phyloP scores from a whole-genome alignment of 805 yeast genomes.

The Nakazawaea peltata region DNA sequence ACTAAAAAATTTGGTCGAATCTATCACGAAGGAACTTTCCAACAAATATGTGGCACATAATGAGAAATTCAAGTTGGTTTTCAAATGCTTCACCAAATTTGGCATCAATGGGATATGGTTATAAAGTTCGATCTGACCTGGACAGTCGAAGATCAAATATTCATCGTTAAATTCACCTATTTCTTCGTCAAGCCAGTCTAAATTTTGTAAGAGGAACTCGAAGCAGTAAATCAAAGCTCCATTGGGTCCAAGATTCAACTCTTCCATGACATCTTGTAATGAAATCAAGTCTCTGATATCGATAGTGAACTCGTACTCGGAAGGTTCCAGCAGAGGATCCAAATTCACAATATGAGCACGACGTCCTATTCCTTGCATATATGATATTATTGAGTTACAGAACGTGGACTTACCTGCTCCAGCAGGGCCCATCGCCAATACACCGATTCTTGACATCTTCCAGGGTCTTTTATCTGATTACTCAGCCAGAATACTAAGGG shows the following conservation, averaged over 20 bases:
- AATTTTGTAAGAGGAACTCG: slow-evolving; percentile 78
- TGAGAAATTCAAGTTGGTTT: slow-evolving; percentile 70
- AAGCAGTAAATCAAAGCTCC: slow-evolving; percentile 93
- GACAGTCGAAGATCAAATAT: slow-evolving; percentile 89
- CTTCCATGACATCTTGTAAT: slow-evolving; percentile 92
- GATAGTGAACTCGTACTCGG: slow-evolving; percentile 83
- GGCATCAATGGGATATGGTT: slow-evolving; percentile 94
- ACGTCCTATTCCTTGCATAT: slow-evolving; percentile 87
- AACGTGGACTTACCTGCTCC: slow-evolving; percentile 96
- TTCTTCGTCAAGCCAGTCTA: slow-evolving; percentile 97
- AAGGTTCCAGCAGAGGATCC: slow-evolving; percentile 96
- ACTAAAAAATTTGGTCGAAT: slow-evolving; percentile 84
- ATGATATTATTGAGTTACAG: slow-evolving; percentile 78
- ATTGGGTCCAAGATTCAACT: slow-evolving; percentile 86
- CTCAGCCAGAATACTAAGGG: not conserved
- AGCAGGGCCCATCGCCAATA: slow-evolving; percentile 92
- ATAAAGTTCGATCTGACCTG: slow-evolving; percentile 93
- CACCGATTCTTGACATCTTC: slow-evolving; percentile 89
- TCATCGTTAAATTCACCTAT: slow-evolving; percentile 95
- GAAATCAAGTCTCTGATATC: slow-evolving; percentile 90
- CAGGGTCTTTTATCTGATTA: not conserved
- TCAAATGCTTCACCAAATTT: slow-evolving; percentile 77
- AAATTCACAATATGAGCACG: slow-evolving; percentile 90
- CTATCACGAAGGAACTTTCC: slow-evolving; percentile 92
- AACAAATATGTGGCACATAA: slow-evolving; percentile 88